Evolutionary conservation across 2,329 filamentous ascomycete species (phyloP).

Genomic region (Epicoccum nigrum): DNA sequence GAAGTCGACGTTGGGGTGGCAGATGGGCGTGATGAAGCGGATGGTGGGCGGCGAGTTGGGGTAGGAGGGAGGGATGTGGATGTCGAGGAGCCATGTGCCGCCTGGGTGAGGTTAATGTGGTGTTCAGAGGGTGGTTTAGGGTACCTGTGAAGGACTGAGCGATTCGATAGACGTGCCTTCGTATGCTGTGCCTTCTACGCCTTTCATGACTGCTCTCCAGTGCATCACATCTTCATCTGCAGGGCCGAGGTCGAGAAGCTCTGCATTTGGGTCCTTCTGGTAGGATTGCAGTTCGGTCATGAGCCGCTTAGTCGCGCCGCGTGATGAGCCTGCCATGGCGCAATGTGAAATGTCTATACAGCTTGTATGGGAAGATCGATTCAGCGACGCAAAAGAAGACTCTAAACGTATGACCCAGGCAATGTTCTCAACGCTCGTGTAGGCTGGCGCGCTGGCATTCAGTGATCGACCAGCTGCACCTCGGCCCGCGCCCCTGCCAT

Average conservation of each 20-base stretch:
- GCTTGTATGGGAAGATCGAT: background rate
- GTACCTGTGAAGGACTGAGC: background rate
- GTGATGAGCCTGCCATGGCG: slow-evolving; percentile 42
- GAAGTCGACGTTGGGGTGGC: slow-evolving; percentile 51
- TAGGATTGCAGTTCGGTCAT: slow-evolving; percentile 67
- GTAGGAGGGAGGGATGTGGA: slow-evolving; percentile 78
- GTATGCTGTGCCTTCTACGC: slow-evolving; percentile 64
- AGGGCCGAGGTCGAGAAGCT: slow-evolving; percentile 62
- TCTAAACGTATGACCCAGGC: background rate
- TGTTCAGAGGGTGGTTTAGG: background rate
- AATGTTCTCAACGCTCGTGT: background rate
- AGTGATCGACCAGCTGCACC: slow-evolving; percentile 21
- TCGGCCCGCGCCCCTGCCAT: slow-evolving; percentile 30
- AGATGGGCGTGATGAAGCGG: slow-evolving; percentile 68
- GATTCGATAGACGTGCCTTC: slow-evolving; percentile 56
- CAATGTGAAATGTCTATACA: background rate
- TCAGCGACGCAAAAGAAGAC: background rate
- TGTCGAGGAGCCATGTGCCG: slow-evolving; percentile 83
- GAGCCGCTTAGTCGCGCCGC: slow-evolving; percentile 60
- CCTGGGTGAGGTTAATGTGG: slow-evolving; percentile 46
- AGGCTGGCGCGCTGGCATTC: slow-evolving; percentile 10
- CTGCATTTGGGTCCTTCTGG: slow-evolving; percentile 61
- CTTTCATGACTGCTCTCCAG: slow-evolving; percentile 66
- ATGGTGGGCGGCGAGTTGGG: slow-evolving; percentile 79
- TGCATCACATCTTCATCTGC: slow-evolving; percentile 63